Percentiles rank a stretch among this genome's conserved stretches.
Evolutionary conservation across 345 rosid genomes (phyloP).

Genomic region (Pseudoturritis turrita): DNA sequence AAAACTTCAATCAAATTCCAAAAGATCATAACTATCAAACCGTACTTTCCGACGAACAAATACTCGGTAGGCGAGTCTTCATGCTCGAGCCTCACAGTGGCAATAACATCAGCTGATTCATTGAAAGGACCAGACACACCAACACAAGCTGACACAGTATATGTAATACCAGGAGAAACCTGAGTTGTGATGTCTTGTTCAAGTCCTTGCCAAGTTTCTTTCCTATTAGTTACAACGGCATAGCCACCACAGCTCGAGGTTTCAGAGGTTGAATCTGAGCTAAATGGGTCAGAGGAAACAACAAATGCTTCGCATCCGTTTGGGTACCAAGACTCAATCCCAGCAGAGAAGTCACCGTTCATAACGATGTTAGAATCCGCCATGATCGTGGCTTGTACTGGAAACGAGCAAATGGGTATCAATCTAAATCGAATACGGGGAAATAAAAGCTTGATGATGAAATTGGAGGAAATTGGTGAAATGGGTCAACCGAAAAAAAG

Average conservation of each 20-base stretch:
- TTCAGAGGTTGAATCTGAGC: slow-evolving; percentile 28
- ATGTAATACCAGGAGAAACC: slow-evolving; percentile 53
- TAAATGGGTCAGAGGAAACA: slow-evolving; percentile 44
- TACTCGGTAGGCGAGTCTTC: slow-evolving; percentile 48
- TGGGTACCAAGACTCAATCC: slow-evolving; percentile 67
- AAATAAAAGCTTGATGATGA: neutral
- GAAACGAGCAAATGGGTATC: neutral
- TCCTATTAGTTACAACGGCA: slow-evolving; percentile 71
- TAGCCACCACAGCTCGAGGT: slow-evolving; percentile 39
- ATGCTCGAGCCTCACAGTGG: slow-evolving; percentile 65
- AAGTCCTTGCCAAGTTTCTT: slow-evolving; percentile 87
- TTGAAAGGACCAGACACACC: slow-evolving; percentile 62
- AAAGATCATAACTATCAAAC: neutral
- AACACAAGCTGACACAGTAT: slow-evolving; percentile 61
- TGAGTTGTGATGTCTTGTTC: slow-evolving; percentile 81
- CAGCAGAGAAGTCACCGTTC: slow-evolving; percentile 76
- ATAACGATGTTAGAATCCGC: slow-evolving; percentile 41
- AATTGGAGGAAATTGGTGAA: neutral
- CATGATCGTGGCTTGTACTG: slow-evolving; percentile 27
- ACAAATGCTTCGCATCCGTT: slow-evolving; percentile 71
- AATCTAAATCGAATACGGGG: neutral
- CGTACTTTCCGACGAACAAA: slow-evolving; percentile 75
- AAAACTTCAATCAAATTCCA: neutral
- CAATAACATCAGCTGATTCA: slow-evolving; percentile 58
- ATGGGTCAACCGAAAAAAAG: neutral